Conservation (phyloP, 108 stramenopile genomes). For the Skeletonema menzelii region DNA sequence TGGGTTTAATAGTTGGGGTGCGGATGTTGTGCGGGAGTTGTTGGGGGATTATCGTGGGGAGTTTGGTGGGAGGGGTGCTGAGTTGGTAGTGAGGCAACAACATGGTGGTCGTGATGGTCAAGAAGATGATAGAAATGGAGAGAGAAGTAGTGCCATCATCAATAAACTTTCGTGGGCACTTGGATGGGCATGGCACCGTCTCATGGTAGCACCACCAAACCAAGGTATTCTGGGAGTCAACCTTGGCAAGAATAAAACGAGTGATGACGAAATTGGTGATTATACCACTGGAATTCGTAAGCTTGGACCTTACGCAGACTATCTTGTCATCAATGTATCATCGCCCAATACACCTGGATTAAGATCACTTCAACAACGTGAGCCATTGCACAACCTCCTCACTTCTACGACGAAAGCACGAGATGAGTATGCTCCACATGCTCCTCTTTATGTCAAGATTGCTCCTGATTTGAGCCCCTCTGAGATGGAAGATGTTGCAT, state of each 20-base stretch:
- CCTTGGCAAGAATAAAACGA: slow-evolving; percentile 94
- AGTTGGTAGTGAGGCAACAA: background rate
- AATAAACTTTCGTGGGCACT: slow-evolving; percentile 18
- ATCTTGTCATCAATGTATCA: slow-evolving; percentile 92
- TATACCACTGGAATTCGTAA: slow-evolving; percentile 76
- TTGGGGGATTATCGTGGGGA: slow-evolving; percentile 54
- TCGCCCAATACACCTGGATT: slow-evolving; percentile 95
- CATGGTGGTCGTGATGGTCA: background rate
- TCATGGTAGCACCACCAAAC: slow-evolving; percentile 17
- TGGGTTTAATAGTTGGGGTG: slow-evolving; percentile 92
- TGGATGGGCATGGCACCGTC: slow-evolving; percentile 26
- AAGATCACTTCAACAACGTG: slow-evolving; percentile 74
- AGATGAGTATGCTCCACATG: slow-evolving; percentile 37
- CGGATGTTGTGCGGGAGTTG: slow-evolving; percentile 55
- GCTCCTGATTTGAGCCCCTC: slow-evolving; percentile 87
- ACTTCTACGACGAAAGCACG: slow-evolving; percentile 59
- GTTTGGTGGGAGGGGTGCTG: slow-evolving; percentile 47
- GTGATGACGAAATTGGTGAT: slow-evolving; percentile 63
- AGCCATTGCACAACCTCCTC: slow-evolving; percentile 65
- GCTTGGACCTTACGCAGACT: slow-evolving; percentile 90
- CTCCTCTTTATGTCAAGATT: slow-evolving; percentile 93
- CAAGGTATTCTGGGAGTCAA: slow-evolving; percentile 84
- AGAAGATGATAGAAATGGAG: background rate
- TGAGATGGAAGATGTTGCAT: slow-evolving; percentile 80
- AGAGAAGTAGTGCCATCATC: background rate